Conservation (phyloP, 345 rosid species). For the Eutrema heterophyllum region DNA sequence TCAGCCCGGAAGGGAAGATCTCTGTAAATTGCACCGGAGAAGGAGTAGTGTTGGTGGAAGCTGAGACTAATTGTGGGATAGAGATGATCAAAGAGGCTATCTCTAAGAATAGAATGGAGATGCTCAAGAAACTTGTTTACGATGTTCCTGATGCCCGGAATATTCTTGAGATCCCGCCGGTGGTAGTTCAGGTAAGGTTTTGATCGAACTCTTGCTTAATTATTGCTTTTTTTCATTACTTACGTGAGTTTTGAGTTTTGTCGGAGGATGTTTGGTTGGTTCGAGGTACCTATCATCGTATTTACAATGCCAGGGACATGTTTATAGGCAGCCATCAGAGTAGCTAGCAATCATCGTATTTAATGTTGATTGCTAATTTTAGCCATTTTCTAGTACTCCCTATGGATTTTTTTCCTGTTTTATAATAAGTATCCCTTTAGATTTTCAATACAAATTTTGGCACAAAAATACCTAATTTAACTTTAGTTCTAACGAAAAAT, state of each 20-base stretch:
- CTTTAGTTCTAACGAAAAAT: no score
- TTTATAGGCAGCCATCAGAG: background rate
- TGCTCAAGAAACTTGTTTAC: conserved; percentile 69
- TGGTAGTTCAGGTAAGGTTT: conserved; percentile 56
- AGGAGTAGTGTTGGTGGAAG: conserved; percentile 79
- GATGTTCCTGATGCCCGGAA: conserved; percentile 57
- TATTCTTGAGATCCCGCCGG: conserved; percentile 69
- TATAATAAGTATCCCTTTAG: no score
- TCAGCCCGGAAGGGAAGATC: conserved; percentile 67
- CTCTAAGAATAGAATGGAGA: conserved; percentile 54
- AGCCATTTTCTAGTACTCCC: background rate
- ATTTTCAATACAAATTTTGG: no score
- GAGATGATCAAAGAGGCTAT: conserved; percentile 47
- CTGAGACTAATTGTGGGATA: conserved; percentile 50
- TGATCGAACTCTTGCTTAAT: background rate
- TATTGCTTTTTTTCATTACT: background rate
- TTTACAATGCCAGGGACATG: background rate
- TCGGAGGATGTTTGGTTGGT: background rate
- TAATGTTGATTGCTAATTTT: background rate
- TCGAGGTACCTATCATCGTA: background rate
- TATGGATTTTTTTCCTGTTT: no score
- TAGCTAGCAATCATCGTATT: background rate
- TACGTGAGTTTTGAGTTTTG: background rate
- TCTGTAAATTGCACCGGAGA: conserved; percentile 69
- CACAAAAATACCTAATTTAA: no score